Percentiles rank a stretch among this genome's conserved stretches.
These are phyloP conservation scores for Neopestalotiopsis rosae DNA, from an alignment of 2,329 filamentous ascomycete species.

Conservation along the genomic window DNA sequence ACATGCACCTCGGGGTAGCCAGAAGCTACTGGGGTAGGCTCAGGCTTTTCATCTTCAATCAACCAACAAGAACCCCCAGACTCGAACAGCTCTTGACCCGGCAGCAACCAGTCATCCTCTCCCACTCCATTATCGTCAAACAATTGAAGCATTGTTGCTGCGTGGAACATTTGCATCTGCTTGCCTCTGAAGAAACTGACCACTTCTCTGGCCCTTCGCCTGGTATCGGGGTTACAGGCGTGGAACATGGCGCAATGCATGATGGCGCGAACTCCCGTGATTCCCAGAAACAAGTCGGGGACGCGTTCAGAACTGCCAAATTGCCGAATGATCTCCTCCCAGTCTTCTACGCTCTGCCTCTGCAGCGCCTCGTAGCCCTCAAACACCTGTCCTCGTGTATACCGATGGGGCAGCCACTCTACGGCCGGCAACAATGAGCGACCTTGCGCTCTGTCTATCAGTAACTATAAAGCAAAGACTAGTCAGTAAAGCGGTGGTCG, in stretches of 20 bases:
- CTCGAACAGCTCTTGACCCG: not conserved
- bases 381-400: not conserved
- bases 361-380: slow-evolving; percentile 4
- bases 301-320: not conserved
- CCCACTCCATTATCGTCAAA: not conserved
- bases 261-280: not conserved
- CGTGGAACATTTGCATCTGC: not conserved
- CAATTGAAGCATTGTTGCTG: not conserved
- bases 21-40: not conserved
- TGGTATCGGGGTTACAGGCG: not conserved
- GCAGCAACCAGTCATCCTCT: not conserved
- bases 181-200: slow-evolving; percentile 2
- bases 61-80: not conserved
- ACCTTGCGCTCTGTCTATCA: not conserved
- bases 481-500: not conserved
- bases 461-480: not conserved
- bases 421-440: not conserved
- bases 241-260: not conserved
- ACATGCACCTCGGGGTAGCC: not conserved
- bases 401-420: not conserved
- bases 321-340: not conserved
- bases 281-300: not conserved
- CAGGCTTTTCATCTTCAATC: not conserved
- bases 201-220: not conserved
- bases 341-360: not conserved